A percentile compares a stretch with the other conserved stretches of the same genome.
These are phyloP conservation scores for Diaporthe sp. DNA, from an alignment of 2,329 filamentous ascomycete genomes.

Conservation along the genomic window DNA sequence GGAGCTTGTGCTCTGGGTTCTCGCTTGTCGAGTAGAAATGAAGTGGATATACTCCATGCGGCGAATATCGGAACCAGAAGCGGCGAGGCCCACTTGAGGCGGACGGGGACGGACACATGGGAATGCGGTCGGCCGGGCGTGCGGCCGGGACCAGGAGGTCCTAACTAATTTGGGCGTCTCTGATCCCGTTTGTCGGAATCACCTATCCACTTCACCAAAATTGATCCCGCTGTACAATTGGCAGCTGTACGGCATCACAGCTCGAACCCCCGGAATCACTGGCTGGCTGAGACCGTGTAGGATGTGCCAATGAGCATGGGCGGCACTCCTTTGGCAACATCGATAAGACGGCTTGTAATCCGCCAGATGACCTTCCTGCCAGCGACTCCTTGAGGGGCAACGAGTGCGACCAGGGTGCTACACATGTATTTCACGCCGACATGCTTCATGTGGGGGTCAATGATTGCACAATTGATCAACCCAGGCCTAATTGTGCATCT, in stretches of 20 bases:
- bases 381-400: not conserved
- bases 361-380: not conserved
- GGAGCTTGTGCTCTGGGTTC: not conserved
- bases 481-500: too few relatives aligned
- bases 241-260: not conserved
- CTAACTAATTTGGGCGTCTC: not conserved
- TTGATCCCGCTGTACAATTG: not conserved
- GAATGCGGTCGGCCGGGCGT: not conserved
- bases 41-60: not conserved
- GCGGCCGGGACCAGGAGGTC: not conserved
- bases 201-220: not conserved
- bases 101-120: conserved; percentile 12
- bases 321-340: not conserved
- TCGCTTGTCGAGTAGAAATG: not conserved
- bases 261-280: too few relatives aligned
- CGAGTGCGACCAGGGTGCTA: not conserved
- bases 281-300: not conserved
- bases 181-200: not conserved
- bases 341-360: not conserved
- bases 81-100: conserved; percentile 1
- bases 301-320: not conserved
- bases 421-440: not conserved
- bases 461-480: not conserved
- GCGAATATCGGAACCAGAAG: conserved; percentile 17
- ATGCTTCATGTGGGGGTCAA: not conserved